Base-by-base conservation (phyloP, 2,329 filamentous ascomycete genomes). In the Diaporthe capsici region DNA sequence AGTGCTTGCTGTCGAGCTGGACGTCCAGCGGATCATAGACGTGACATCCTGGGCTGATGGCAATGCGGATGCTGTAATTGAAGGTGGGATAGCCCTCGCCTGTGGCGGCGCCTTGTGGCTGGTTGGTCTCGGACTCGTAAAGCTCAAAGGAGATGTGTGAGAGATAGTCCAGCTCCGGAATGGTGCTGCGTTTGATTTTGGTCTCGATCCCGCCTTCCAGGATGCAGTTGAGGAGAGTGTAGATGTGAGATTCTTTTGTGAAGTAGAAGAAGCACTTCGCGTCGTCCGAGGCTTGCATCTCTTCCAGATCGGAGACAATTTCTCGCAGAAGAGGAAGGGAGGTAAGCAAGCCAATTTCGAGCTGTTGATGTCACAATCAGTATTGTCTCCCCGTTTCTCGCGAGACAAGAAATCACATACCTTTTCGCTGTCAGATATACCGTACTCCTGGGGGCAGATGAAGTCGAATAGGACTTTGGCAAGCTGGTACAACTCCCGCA, bases 181-280 rank as follows among this genome's bases (percentile, higher is more conserved):
- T 99, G 55, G 95, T 95, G 81, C 95, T 96, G 51, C 97, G 94
- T 80, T 95, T 94, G 82, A 99, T 98, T 87, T 99, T 99, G 34
- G 96, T 98, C 82, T 97, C 94, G 78, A 99, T 94, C 42, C 97
- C 97, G 76, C 97, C 97, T 84, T 99, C 97, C 37, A 99, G 90
- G 79, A 99, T 98, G 83, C 96, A 98, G 84, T 99, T 99, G 75
- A 99, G 91, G 7, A 99, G 90, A 7, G 97, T 99, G 86, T 99
- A 99, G 78, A 99, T 98, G 83, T 99, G 97, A 0, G 95, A 98
- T 85, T 99, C 97, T 84, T 99, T 99, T 78, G 97, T 99, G 84
- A 99, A 99, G 86, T 99, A 99, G 85, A 98, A 95, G 87, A 98
- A 98, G 2, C 94, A 96, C 83, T 98, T 98, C 60, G 96, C 95